Evolutionary conservation across 2,329 filamentous ascomycete species (phyloP), one percentile per base, ranked within the genome.

Genomic region (Niveomyces coronatus): DNA sequence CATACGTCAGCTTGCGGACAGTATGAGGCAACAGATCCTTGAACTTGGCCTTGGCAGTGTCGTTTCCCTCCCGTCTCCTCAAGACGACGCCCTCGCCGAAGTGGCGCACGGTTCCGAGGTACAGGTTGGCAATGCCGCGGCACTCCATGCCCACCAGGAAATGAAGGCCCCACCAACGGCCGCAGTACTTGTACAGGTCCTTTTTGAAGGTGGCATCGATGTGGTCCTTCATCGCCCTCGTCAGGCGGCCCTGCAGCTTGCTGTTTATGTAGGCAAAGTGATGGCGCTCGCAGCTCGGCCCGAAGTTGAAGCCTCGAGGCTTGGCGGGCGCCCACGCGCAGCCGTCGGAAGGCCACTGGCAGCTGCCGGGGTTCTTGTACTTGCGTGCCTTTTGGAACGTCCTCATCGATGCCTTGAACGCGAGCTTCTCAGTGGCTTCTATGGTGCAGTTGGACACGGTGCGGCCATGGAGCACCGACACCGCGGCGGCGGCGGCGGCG

Each of bases 141-240:
- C 44, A 40, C 35, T 37, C 24, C 29, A 41, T 36, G 26, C 42
- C 37, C 39, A 41, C 44, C 27, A 18, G 38, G 24, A 36, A 36
- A 16, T 10, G 14, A 5, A 35, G 17, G 18, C 41, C 34, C 5
- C 20, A 33, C 18, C 37, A 42, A n/a, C 30, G 33, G 9, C 36
- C 31, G 40, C 48, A 52, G 43, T 42, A 47, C 19, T 39, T 37
- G 43, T 52, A 50, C 18, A 53, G 43, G 36, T 60, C 57, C 3
- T 45, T 44, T 43, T 56, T 55, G 49, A 70, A 67, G 17, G 63
- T 61, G 34, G 49, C 43, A 39, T 68, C 64, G 39, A 68, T 57
- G 24, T 43, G 45, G 37, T 48, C 40, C 44, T 60, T 60, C 43
- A 54, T 55, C 8, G 45, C 45, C 7, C 48, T 49, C n/a, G 47